Evolutionary conservation across 116 monocot species (phyloP).

Genomic region (Iris pallida): DNA sequence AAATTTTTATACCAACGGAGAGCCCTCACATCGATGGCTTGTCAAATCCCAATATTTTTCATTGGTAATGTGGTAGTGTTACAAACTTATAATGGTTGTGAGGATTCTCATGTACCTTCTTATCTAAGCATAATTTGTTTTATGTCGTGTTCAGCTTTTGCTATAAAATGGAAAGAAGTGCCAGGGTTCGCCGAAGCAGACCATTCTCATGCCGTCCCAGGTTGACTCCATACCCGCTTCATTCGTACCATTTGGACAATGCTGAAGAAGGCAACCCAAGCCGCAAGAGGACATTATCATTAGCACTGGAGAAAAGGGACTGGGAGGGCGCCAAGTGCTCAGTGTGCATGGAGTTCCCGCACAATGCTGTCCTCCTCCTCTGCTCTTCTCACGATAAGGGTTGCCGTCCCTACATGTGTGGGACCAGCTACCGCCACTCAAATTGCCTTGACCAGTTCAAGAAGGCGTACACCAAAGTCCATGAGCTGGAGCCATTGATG

Average conservation of each 20-base stretch:
- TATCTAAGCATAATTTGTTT: background rate
- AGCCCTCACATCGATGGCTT: too few species aligned
- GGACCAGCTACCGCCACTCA: conserved; percentile 64
- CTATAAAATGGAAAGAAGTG: conserved; percentile 54
- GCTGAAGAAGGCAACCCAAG: conserved; percentile 19
- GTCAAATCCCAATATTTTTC: too few species aligned
- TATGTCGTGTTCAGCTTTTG: background rate
- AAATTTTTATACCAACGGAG: too few species aligned
- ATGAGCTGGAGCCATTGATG: background rate
- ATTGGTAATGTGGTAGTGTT: too few species aligned
- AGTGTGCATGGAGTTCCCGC: conserved; percentile 88
- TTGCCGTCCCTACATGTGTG: conserved; percentile 93
- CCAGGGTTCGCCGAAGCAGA: conserved; percentile 23
- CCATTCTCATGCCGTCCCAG: conserved; percentile 19
- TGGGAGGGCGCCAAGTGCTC: conserved; percentile 86
- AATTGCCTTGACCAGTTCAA: conserved; percentile 88
- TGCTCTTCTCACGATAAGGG: conserved; percentile 92
- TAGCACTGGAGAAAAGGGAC: conserved; percentile 47
- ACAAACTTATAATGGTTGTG: too few species aligned
- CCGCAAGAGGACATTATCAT: conserved; percentile 14
- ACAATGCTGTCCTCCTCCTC: conserved; percentile 87
- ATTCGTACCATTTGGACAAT: conserved; percentile 2
- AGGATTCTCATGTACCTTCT: background rate
- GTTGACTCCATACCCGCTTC: conserved; percentile 31
- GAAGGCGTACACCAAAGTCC: conserved; percentile 62